These are phyloP conservation scores for Candolleomyces eurysporus DNA, from an alignment of 768 basidiomycete genomes.

Conservation along the genomic window DNA sequence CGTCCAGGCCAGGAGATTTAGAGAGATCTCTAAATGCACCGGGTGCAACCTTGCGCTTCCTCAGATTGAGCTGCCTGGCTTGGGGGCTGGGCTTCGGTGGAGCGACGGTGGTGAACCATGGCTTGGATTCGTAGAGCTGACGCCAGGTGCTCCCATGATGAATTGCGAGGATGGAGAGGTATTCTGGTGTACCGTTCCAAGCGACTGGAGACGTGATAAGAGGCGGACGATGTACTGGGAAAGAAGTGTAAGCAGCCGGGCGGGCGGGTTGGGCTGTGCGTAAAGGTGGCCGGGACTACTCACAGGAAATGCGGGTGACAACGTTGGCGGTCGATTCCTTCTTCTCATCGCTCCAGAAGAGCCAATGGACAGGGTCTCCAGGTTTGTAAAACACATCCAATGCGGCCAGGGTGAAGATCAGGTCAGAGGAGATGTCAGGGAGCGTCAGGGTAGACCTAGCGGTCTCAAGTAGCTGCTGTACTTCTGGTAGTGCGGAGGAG, in stretches of 20 bases:
- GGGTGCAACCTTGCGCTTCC: conserved; percentile 32
- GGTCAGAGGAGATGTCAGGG: conserved; percentile 37
- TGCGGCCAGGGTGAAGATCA: conserved; percentile 57
- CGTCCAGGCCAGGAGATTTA: conserved; percentile 21
- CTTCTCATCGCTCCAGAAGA: conserved; percentile 59
- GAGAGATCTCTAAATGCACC: conserved; percentile 24
- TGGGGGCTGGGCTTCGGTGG: conserved; percentile 28
- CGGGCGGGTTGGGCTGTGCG: neutral
- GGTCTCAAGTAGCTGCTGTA: conserved; percentile 45
- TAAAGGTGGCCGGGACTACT: conserved; percentile 23
- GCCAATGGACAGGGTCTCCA: conserved; percentile 56
- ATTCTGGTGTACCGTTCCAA: conserved; percentile 43
- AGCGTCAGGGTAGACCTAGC: conserved; percentile 38
- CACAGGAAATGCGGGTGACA: conserved; percentile 55
- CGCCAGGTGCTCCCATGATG: conserved; percentile 32
- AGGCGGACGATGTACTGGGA: conserved; percentile 36
- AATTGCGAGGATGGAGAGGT: conserved; percentile 32
- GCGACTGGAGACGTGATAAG: conserved; percentile 38
- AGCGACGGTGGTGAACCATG: conserved; percentile 32
- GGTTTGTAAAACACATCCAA: conserved; percentile 57
- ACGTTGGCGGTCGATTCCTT: conserved; percentile 47
- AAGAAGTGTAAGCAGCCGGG: conserved; percentile 3
- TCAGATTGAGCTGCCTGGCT: conserved; percentile 27
- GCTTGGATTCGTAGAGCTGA: conserved; percentile 26
- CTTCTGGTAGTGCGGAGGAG: conserved; percentile 47